Evolutionary conservation across 2,329 filamentous ascomycete species (phyloP), one percentile per base, ranked within the genome.

Genomic region (Chaetomium olivaceum): DNA sequence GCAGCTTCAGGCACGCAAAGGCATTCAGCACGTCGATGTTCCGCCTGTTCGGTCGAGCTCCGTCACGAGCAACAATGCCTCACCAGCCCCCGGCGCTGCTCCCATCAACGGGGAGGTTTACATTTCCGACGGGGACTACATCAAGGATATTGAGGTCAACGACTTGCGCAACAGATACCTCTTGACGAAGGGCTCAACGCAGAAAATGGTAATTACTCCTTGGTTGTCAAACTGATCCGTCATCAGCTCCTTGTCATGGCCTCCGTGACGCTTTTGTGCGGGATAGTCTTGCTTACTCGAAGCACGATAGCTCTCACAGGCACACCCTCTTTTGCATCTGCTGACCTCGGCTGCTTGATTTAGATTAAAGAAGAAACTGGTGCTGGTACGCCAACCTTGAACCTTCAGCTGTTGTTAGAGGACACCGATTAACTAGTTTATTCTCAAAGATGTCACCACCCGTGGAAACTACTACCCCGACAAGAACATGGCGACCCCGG

Each of bases 341-440:
- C 93, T 98, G 88, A 97, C 93, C 87, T 89, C 85, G 81, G 81
- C 81, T 89, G 85, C 88, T 87, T 95, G 89, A 91, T 91, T 75
- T 93, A 99, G 95, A 99, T 99, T 76, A 96, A 97, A 90, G 94
- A 97, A 84, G 92, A 97, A 76, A 98, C 94, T 89, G 95, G 95
- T 86, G 94, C 95, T 86, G 95, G 95, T 99, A 99, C 89, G 93
- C 87, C 81, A 16, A 78, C 82, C 81, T 80, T 81, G 78, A 80
- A 78, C 77, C 79, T 79, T 77, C 74, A 56, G 31, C 77, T 79
- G 79, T 74, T 78, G 74, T 77, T 80, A 78, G 79, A 81, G 81
- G 82, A 81, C 79, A 78, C 79, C 86, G 79, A 77, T 87, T 87
- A 82, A 87, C 82, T 75, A 87, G 85, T 76, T 82, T 77, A 82